phyloP scores from a whole-genome alignment of 164 flowering plant genomes.

The Stephania yunnanensis region DNA sequence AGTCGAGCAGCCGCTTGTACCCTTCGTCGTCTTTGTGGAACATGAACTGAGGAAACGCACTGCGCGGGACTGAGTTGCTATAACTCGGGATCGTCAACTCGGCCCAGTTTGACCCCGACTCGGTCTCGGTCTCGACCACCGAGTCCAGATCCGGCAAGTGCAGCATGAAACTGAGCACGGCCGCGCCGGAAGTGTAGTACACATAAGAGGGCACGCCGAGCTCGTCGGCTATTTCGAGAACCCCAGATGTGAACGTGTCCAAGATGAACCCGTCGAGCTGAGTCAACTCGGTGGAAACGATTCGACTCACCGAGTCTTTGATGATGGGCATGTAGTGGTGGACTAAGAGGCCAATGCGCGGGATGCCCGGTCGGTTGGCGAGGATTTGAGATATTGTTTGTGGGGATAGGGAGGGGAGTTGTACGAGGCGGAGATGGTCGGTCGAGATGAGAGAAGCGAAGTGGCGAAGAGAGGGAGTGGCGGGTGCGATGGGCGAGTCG shows the following conservation, averaged over 20 bases:
- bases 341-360: neutral
- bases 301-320: slow-evolving; percentile 5
- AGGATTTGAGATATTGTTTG: neutral
- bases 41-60: slow-evolving; percentile 3
- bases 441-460: neutral
- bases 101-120: neutral
- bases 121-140: neutral
- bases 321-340: slow-evolving; percentile 19
- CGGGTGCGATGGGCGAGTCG: slow-evolving; percentile 7
- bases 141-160: slow-evolving; percentile 11
- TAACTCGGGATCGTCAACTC: slow-evolving; percentile 19
- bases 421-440: slow-evolving; percentile 6
- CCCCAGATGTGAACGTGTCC: slow-evolving; percentile 27
- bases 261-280: slow-evolving; percentile 17
- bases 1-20: neutral
- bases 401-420: slow-evolving; percentile 5
- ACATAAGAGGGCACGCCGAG: slow-evolving; percentile 28
- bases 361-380: neutral
- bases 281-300: neutral
- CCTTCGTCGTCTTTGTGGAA: neutral
- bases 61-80: slow-evolving; percentile 10
- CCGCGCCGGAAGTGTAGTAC: slow-evolving; percentile 24
- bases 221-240: slow-evolving; percentile 31
- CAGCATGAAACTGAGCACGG: slow-evolving; percentile 12
- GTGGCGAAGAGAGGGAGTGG: neutral